phyloP scores from a whole-genome alignment of 257 asterid species.

The Nicotiana benthamiana region DNA sequence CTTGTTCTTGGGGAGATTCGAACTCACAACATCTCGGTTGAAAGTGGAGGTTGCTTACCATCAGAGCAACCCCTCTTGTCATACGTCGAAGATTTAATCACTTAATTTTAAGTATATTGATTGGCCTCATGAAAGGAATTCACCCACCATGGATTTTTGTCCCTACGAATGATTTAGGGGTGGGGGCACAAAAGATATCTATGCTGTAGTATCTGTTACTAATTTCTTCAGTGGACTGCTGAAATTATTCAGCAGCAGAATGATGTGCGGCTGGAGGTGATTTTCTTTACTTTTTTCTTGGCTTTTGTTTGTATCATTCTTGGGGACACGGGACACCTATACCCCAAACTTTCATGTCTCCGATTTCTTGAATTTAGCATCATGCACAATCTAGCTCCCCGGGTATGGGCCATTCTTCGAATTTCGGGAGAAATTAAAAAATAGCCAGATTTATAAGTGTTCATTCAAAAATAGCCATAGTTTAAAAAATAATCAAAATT shows the following conservation, averaged over 20 bases:
- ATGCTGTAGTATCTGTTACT: background rate
- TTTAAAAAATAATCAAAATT: too few relatives aligned
- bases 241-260: background rate
- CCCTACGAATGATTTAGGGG: background rate
- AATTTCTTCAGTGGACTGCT: background rate
- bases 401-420: background rate
- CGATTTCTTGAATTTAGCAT: constrained; percentile 1
- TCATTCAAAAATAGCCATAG: too few relatives aligned
- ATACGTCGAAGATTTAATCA: background rate
- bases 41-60: too few relatives aligned
- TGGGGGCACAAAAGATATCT: background rate
- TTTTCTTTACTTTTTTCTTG: background rate
- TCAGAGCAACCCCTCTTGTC: too few relatives aligned
- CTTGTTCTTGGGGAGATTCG: too few relatives aligned
- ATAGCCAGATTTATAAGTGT: too few relatives aligned
- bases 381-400: background rate
- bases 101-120: background rate
- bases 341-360: background rate
- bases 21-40: too few relatives aligned
- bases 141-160: background rate
- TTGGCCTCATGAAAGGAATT: background rate
- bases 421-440: too few relatives aligned
- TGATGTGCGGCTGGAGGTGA: background rate
- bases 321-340: background rate
- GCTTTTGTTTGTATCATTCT: background rate